Conservation (phyloP, 2,329 filamentous ascomycete species). For the Neurospora sp. region DNA sequence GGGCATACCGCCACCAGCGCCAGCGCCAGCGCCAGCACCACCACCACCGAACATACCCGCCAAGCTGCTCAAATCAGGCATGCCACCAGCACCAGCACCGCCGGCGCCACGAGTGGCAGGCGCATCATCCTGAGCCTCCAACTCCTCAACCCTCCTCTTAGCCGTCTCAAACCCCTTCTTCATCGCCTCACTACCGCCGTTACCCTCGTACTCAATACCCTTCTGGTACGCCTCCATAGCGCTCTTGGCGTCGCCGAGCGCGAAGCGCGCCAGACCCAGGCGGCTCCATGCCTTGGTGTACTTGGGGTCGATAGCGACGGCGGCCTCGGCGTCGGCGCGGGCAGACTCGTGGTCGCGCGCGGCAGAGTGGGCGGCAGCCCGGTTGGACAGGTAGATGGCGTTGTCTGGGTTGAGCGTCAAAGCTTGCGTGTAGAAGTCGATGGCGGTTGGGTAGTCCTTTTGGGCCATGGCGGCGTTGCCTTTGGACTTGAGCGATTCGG, state of each 20-base stretch:
- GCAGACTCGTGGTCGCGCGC: slow-evolving; percentile 76
- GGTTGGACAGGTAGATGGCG: slow-evolving; percentile 95
- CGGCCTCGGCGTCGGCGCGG: slow-evolving; percentile 79
- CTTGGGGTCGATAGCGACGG: slow-evolving; percentile 74
- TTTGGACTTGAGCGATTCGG: slow-evolving; percentile 78
- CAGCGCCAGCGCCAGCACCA: slow-evolving; percentile 48
- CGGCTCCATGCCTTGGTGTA: slow-evolving; percentile 98
- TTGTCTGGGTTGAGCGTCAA: slow-evolving; percentile 73
- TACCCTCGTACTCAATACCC: slow-evolving; percentile 90
- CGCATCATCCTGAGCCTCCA: slow-evolving; percentile 43
- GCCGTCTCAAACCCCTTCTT: slow-evolving; percentile 94
- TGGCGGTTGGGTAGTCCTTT: slow-evolving; percentile 78
- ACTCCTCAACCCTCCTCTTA: slow-evolving; percentile 75
- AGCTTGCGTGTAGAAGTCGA: slow-evolving; percentile 81
- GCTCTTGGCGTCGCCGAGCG: slow-evolving; percentile 80
- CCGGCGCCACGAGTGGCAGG: slow-evolving; percentile 25
- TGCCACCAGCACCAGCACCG: slow-evolving; percentile 41
- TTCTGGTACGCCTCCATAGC: slow-evolving; percentile 90
- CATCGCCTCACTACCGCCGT: slow-evolving; percentile 92
- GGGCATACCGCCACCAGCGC: slow-evolving; percentile 62
- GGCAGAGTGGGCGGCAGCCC: slow-evolving; percentile 85
- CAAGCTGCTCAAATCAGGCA: slow-evolving; percentile 61
- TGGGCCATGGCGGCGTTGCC: slow-evolving; percentile 92
- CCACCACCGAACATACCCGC: slow-evolving; percentile 62
- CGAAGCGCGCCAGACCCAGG: slow-evolving; percentile 82